Evolutionary conservation across 306 rosid species (phyloP).

Genomic region (Bauhinia variegata): DNA sequence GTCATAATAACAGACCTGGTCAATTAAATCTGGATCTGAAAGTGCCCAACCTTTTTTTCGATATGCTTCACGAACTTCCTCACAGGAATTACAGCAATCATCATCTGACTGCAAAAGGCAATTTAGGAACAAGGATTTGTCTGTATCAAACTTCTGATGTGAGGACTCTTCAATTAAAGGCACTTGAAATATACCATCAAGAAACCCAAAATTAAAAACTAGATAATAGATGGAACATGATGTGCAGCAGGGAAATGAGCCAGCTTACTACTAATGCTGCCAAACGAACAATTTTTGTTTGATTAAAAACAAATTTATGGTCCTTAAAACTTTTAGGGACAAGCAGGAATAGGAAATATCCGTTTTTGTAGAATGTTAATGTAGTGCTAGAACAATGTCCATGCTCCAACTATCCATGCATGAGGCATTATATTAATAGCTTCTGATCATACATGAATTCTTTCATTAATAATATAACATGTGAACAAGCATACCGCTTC

Average conservation of each 20-base stretch:
- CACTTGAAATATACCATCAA: constrained; percentile 11
- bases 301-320: constrained; percentile 17
- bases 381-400: constrained; percentile 14
- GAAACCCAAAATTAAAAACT: constrained; percentile 10
- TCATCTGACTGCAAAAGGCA: constrained; percentile 68
- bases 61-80: constrained; percentile 98
- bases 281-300: constrained; percentile 17
- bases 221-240: not conserved
- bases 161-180: constrained; percentile 13
- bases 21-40: constrained; percentile 90
- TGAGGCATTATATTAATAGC: constrained; percentile 14
- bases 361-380: constrained; percentile 1
- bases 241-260: constrained; percentile 13
- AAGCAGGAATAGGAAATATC: not conserved
- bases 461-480: constrained; percentile 7
- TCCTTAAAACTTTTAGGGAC: not conserved
- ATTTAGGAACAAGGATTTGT: constrained; percentile 2
- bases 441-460: constrained; percentile 19
- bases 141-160: not conserved
- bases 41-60: constrained; percentile 92
- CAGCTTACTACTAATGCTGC: not conserved
- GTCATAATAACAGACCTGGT: constrained; percentile 69
- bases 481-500: constrained; percentile 65
- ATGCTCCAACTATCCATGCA: constrained; percentile 16
- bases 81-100: constrained; percentile 89